Evolutionary conservation across 495 filamentous ascomycete genomes (phyloP).

Genomic region (Trichocladium antarcticum): DNA sequence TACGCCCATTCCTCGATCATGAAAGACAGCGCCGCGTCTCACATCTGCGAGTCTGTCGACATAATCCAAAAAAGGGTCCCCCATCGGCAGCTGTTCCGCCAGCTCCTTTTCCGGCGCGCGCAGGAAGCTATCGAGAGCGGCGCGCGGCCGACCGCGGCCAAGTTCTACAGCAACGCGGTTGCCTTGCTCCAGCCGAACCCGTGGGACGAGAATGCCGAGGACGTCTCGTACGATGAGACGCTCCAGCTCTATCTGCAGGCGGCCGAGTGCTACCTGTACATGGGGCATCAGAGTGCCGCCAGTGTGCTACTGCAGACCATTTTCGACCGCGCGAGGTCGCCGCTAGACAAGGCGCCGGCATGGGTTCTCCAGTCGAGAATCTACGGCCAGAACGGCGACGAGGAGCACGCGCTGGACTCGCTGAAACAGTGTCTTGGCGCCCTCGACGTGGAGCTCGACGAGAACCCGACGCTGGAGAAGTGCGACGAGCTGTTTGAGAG

Average conservation of each 20-base stretch:
- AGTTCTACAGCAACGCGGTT: conserved; percentile 65
- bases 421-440: conserved; percentile 57
- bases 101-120: conserved; percentile 64
- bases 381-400: conserved; percentile 59
- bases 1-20: conserved; percentile 43
- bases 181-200: conserved; percentile 65
- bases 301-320: conserved; percentile 52
- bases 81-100: conserved; percentile 52
- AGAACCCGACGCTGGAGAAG: conserved; percentile 56
- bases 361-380: conserved; percentile 71
- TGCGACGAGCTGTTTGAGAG: conserved; percentile 62
- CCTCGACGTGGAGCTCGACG: conserved; percentile 52
- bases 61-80: conserved; percentile 56
- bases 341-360: conserved; percentile 65
- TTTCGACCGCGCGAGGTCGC: conserved; percentile 51
- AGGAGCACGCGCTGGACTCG: conserved; percentile 52
- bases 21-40: conserved; percentile 59
- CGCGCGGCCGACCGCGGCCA: conserved; percentile 63
- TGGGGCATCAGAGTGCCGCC: conserved; percentile 54
- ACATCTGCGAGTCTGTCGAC: conserved; percentile 61
- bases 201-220: conserved; percentile 59
- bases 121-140: conserved; percentile 67
- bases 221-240: conserved; percentile 78
- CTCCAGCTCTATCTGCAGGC: conserved; percentile 60
- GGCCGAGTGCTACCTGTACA: conserved; percentile 72